A percentile compares a stretch with the other conserved stretches of the same genome.
Evolutionary conservation across 2,329 filamentous ascomycete genomes (phyloP).

Genomic region (Sporothrix mexicana): DNA sequence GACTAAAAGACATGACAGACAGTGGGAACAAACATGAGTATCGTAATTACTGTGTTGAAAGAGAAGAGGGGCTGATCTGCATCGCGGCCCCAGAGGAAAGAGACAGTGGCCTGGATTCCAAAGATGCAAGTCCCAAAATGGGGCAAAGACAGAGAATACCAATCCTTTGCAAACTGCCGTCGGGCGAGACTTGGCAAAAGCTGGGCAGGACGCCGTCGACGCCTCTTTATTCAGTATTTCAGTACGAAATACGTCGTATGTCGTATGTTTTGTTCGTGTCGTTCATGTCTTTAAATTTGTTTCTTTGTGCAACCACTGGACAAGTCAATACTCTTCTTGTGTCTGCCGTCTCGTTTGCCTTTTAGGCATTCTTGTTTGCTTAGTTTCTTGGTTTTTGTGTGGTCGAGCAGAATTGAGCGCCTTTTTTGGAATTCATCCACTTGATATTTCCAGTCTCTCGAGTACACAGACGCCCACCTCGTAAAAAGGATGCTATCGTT

Average conservation of each 20-base stretch:
- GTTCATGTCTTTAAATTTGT: no score
- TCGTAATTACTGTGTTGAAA: neutral
- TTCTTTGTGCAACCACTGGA: constrained; percentile 12
- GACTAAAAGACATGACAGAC: neutral
- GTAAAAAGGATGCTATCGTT: neutral
- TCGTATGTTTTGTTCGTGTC: neutral
- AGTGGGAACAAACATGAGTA: neutral
- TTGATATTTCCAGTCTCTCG: no score
- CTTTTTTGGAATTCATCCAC: neutral
- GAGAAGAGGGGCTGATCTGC: neutral
- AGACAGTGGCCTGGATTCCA: neutral
- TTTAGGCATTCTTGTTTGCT: neutral
- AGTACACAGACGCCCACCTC: no score
- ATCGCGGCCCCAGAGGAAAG: neutral
- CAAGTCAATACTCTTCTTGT: neutral
- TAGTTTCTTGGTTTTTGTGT: no score
- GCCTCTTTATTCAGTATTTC: no score
- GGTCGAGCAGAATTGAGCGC: constrained; percentile 21
- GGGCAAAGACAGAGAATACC: neutral
- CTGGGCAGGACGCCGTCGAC: neutral
- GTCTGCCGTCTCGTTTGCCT: neutral
- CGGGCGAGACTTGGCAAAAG: constrained; percentile 17
- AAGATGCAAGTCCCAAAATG: neutral
- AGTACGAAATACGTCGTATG: neutral
- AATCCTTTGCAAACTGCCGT: neutral